phyloP scores from a whole-genome alignment of 306 rosid species.

The Calophaca sinica region DNA sequence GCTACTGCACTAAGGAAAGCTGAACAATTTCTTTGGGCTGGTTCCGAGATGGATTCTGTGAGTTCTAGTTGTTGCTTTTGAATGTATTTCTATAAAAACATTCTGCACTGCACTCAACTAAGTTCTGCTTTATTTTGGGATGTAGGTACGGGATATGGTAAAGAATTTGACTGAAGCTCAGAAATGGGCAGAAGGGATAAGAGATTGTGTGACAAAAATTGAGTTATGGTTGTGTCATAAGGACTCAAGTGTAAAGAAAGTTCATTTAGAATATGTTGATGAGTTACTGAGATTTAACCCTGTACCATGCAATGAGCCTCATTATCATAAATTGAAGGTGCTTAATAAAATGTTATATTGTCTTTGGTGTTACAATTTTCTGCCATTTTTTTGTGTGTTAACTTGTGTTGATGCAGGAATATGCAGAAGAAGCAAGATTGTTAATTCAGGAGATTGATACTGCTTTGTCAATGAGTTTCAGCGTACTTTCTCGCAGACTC shows the following conservation, averaged over 20 bases:
- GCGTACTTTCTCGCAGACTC: slow-evolving; percentile 51
- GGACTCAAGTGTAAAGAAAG: slow-evolving; percentile 55
- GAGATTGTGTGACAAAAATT: slow-evolving; percentile 69
- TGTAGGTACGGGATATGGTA: slow-evolving; percentile 82
- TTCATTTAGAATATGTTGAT: slow-evolving; percentile 62
- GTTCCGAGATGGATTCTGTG: slow-evolving; percentile 93
- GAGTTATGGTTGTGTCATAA: slow-evolving; percentile 59
- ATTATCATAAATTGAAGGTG: slow-evolving; percentile 82
- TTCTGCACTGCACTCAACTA: slow-evolving; percentile 22
- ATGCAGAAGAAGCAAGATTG: slow-evolving; percentile 72
- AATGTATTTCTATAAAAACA: slow-evolving; percentile 30
- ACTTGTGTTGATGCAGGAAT: slow-evolving; percentile 58
- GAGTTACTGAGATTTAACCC: slow-evolving; percentile 67
- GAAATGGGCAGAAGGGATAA: slow-evolving; percentile 82
- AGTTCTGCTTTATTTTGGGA: slow-evolving; percentile 41
- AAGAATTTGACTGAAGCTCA: slow-evolving; percentile 67
- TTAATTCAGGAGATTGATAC: slow-evolving; percentile 64
- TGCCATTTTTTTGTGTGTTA: slow-evolving; percentile 30
- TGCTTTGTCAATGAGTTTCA: slow-evolving; percentile 60
- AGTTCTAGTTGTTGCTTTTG: slow-evolving; percentile 52
- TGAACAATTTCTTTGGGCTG: slow-evolving; percentile 98
- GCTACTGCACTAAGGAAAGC: slow-evolving; percentile 70
- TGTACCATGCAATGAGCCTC: slow-evolving; percentile 76
- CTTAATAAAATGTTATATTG: slow-evolving; percentile 35
- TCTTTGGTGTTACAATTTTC: slow-evolving; percentile 40